Evolutionary conservation across 2,329 filamentous ascomycete species (phyloP).

Genomic region (Clonostachys rosea): DNA sequence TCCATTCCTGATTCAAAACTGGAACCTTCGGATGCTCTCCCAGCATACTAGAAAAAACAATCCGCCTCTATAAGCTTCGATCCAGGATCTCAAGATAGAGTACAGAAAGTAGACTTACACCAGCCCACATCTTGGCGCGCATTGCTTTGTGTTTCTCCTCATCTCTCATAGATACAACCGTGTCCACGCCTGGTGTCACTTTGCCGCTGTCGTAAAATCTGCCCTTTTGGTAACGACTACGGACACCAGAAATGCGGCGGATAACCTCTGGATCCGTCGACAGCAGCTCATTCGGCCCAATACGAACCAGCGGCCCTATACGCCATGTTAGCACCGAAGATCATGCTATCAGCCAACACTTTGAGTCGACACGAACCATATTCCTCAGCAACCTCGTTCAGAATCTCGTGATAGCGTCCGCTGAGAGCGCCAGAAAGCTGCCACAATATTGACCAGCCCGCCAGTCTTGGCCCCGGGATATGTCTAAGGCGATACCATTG

Average conservation of each 20-base stretch:
- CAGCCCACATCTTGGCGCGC: conserved; percentile 36
- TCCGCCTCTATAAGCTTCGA: background rate
- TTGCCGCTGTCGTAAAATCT: too few species aligned
- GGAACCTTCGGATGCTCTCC: conserved; percentile 40
- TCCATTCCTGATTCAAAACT: conserved; percentile 33
- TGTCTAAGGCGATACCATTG: conserved; percentile 19
- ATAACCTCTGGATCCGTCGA: too few species aligned
- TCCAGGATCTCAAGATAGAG: background rate
- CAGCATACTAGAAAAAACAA: conserved; percentile 33
- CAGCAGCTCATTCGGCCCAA: too few species aligned
- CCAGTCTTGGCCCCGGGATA: conserved; percentile 17
- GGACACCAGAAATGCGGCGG: too few species aligned
- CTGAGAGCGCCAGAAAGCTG: conserved; percentile 12
- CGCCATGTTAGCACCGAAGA: too few species aligned
- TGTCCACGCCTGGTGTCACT: too few species aligned
- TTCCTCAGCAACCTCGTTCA: too few species aligned
- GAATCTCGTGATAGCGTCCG: background rate
- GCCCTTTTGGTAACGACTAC: too few species aligned
- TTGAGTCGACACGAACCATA: too few species aligned
- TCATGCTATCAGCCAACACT: too few species aligned
- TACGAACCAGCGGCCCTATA: too few species aligned
- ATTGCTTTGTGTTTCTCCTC: conserved; percentile 27
- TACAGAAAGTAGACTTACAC: conserved; percentile 19
- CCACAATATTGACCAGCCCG: conserved; percentile 16
- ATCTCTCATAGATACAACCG: conserved; percentile 41